phyloP scores from a whole-genome alignment of 179 eudicot genomes.

The Vitellaria paradoxa region DNA sequence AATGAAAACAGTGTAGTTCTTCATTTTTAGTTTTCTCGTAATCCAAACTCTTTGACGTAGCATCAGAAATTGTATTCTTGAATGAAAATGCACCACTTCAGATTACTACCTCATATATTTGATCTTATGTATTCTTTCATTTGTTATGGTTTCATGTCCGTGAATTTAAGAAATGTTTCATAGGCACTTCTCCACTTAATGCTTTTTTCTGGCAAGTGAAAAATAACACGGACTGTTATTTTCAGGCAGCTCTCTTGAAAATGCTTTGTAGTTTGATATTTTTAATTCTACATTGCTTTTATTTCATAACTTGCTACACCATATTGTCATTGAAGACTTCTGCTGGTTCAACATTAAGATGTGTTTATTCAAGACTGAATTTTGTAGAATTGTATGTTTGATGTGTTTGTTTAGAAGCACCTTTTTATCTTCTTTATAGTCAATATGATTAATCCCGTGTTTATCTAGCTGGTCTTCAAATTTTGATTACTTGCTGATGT shows the following conservation, averaged over 20 bases:
- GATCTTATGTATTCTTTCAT: neutral
- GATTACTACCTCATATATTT: neutral
- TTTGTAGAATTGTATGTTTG: neutral
- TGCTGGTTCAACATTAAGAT: neutral
- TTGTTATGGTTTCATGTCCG: neutral
- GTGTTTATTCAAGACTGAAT: neutral
- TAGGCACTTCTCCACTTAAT: neutral
- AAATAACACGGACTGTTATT: neutral
- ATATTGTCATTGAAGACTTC: neutral
- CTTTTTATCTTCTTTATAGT: too few relatives aligned
- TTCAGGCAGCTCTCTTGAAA: neutral
- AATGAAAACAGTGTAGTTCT: neutral
- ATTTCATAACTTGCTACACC: neutral
- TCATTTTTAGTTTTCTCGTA: conserved; percentile 1
- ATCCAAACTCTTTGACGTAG: neutral
- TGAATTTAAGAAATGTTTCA: neutral
- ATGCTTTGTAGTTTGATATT: neutral
- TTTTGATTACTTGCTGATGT: too few relatives aligned
- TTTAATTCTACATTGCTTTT: neutral
- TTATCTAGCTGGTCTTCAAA: too few relatives aligned
- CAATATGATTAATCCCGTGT: too few relatives aligned
- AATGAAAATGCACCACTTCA: neutral
- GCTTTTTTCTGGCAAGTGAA: neutral
- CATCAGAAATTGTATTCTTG: neutral
- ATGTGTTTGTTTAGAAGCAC: neutral